These are phyloP conservation scores for Lentinus polychrous DNA, from an alignment of 1,284 basidiomycete genomes.

Conservation along the genomic window DNA sequence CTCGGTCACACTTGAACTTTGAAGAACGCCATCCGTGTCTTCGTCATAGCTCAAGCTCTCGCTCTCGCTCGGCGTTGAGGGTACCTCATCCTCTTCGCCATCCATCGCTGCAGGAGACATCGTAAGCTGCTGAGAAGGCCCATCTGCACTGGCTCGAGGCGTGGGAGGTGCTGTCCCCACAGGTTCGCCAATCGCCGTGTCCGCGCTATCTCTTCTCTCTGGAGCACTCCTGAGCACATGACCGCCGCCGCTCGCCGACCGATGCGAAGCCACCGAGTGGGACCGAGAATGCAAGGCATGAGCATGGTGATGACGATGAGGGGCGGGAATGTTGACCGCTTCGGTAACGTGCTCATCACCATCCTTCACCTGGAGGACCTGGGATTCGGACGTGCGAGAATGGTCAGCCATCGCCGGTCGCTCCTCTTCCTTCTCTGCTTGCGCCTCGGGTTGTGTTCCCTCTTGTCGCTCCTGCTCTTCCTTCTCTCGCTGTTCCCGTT, in stretches of 20 bases:
- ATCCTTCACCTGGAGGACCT: neutral
- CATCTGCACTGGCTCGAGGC: neutral
- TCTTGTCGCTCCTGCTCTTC: slow-evolving; percentile 2
- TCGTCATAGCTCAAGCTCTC: neutral
- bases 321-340: slow-evolving; percentile 20
- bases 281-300: slow-evolving; percentile 7
- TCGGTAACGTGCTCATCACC: slow-evolving; percentile 19
- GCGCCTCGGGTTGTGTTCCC: slow-evolving; percentile 1
- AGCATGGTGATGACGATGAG: slow-evolving; percentile 14
- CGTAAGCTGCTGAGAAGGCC: too few species aligned
- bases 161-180: slow-evolving; percentile 3
- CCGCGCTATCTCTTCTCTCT: slow-evolving; percentile 21
- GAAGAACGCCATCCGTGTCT: neutral
- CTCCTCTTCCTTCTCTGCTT: slow-evolving; percentile 6
- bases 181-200: slow-evolving; percentile 19
- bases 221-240: slow-evolving; percentile 7
- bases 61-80: neutral
- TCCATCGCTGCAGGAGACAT: neutral
- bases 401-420: neutral
- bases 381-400: slow-evolving; percentile 2
- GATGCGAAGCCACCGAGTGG: neutral
- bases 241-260: neutral
- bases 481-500: slow-evolving; percentile 1
- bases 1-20: slow-evolving; percentile 4
- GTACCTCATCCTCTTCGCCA: neutral